Evolutionary conservation across 2,329 filamentous ascomycete genomes (phyloP), one percentile per base, ranked within the genome.

Genomic region (Beauveria medogensis): DNA sequence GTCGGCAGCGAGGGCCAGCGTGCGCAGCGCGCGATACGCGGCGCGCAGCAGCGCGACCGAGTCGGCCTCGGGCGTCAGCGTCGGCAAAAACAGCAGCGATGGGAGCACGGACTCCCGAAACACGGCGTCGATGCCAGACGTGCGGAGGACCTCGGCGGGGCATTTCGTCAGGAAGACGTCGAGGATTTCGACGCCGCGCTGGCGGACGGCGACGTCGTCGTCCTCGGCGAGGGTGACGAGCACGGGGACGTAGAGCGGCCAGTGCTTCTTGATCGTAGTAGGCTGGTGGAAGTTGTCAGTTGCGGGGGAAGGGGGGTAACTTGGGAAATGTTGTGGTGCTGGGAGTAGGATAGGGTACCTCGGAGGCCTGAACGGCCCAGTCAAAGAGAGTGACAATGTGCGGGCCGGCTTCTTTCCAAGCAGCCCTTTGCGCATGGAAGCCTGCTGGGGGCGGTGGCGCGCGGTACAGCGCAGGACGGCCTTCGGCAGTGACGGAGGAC

Each of bases 1-100:
- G 54, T 68, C 64, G 24, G 71, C 64, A n/a, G 71, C 58, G 6
- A 96, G 78, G 0, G 75, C 74, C 20, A 89, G 79, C 0, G 75
- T 74, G 20, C 89, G 74, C 3, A 96, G 77, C 2, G 86, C 85
- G 8, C 81, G 78, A 65, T 92, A 95, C 0, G 88, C 85, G 7
- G 80, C 78, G 6, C 72, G 69, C 1, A 96, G 80, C 3, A 97
- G 75, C 1, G 69, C 68, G 2, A 89, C 69, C 4, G 89, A 89
- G 60, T 94, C 89, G 0, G 79, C 70, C 67, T 90, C 88, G 0
- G 89, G 85, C 0, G 91, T 96, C 47, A 96, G 76, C 14, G 81
- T 84, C 0, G 93, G 92, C 6, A 96, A 79, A 67, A 86, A 90
- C 8, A 88, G 80, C n/a, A 96, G 80, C 41, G 86, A 85, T 0